phyloP scores from a whole-genome alignment of 768 basidiomycete genomes.

The Pholiota molesta region DNA sequence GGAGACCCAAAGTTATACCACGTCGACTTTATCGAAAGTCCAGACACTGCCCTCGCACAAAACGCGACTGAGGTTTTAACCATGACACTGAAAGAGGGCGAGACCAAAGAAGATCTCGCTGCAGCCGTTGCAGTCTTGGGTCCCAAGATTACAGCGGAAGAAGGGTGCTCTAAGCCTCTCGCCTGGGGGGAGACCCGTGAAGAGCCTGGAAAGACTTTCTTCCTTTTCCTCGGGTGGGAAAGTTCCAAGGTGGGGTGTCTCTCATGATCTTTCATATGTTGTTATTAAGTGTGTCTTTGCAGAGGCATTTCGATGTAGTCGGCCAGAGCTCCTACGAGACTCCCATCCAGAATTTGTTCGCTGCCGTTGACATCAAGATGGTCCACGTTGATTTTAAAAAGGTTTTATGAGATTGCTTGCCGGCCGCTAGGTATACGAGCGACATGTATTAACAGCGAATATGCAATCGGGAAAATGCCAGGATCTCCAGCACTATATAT shows the following conservation, averaged over 20 bases:
- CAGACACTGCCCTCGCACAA: neutral
- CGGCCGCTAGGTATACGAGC: too few relatives aligned
- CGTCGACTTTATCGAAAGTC: slow-evolving; percentile 3
- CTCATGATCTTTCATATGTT: neutral
- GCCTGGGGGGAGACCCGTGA: slow-evolving; percentile 9
- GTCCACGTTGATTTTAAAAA: slow-evolving; percentile 4
- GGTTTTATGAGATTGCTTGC: neutral
- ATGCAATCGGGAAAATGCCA: too few relatives aligned
- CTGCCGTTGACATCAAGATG: slow-evolving; percentile 2
- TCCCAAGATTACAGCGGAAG: neutral
- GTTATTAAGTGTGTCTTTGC: neutral
- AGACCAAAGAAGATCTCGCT: slow-evolving; percentile 5
- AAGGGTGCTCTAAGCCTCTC: slow-evolving; percentile 4
- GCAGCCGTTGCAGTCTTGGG: neutral
- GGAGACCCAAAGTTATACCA: neutral
- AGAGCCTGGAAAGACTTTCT: neutral
- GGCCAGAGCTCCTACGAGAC: neutral
- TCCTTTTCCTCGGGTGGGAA: slow-evolving; percentile 6
- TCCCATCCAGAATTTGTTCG: neutral
- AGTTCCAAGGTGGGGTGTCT: neutral
- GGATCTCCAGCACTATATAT: too few relatives aligned
- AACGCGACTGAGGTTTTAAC: neutral
- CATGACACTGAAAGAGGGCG: slow-evolving; percentile 3
- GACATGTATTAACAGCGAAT: too few relatives aligned
- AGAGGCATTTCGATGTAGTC: slow-evolving; percentile 10